Conservation (phyloP, 2,329 filamentous ascomycete species). For the Ophiostoma perfectum region DNA sequence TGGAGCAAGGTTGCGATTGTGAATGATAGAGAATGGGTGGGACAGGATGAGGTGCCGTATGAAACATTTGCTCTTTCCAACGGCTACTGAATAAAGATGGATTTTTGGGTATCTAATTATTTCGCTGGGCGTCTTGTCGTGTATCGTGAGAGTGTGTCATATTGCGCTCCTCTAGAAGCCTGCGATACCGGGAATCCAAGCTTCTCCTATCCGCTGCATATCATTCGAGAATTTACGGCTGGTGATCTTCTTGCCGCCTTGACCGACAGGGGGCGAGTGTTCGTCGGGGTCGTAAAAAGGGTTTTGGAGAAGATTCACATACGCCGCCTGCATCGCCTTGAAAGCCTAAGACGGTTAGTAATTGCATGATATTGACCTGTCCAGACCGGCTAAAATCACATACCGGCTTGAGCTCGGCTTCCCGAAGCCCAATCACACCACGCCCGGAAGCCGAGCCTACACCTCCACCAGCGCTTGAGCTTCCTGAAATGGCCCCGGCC, state of each 20-base stretch:
- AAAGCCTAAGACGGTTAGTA: constrained; percentile 43
- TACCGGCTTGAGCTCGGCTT: constrained; percentile 83
- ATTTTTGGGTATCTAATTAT: constrained; percentile 6
- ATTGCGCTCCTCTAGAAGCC: constrained; percentile 41
- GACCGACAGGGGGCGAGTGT: constrained; percentile 55
- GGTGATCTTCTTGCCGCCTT: constrained; percentile 64
- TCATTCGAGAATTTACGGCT: constrained; percentile 76
- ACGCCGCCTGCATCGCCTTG: constrained; percentile 85
- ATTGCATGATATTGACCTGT: no score
- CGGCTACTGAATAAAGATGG: constrained; percentile 23
- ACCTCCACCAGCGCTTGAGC: constrained; percentile 28
- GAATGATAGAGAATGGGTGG: constrained; percentile 35
- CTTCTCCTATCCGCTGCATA: constrained; percentile 77
- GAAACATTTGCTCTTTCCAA: constrained; percentile 38
- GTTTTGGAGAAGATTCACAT: constrained; percentile 82
- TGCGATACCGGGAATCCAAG: constrained; percentile 70
- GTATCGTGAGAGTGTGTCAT: constrained; percentile 1
- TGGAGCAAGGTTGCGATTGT: constrained; percentile 39
- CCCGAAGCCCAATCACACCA: constrained; percentile 59
- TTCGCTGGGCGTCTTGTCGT: neutral
- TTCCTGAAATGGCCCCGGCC: neutral
- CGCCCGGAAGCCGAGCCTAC: constrained; percentile 9
- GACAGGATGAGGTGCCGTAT: constrained; percentile 35
- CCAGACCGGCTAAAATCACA: no score
- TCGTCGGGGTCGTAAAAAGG: constrained; percentile 92